Evolutionary conservation across 805 yeast genomes (phyloP).

Genomic region (Candida chauliodis): DNA sequence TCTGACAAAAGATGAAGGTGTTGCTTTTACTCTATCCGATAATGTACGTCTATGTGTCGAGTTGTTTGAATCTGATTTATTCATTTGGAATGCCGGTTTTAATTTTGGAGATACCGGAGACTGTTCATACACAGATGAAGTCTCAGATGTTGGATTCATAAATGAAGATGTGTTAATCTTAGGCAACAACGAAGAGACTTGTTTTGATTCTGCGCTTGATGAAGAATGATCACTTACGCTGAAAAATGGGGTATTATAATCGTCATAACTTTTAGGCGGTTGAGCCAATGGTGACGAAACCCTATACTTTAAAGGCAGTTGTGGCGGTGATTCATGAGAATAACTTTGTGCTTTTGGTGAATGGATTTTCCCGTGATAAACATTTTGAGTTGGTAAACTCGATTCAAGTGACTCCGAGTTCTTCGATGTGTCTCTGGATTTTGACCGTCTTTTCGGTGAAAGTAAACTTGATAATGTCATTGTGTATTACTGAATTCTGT

Average conservation of each 20-base stretch:
- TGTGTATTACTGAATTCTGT: neutral
- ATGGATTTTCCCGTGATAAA: conserved; percentile 5
- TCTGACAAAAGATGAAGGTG: conserved; percentile 34
- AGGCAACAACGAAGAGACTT: conserved; percentile 1
- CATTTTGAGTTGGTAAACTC: neutral
- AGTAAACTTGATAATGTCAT: conserved; percentile 5
- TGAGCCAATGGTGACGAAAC: conserved; percentile 10
- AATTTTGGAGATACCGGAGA: conserved; percentile 4
- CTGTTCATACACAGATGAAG: conserved; percentile 6
- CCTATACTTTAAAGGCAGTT: neutral
- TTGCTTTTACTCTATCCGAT: conserved; percentile 27
- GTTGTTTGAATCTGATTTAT: neutral
- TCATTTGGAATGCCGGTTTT: conserved; percentile 1
- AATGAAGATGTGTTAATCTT: conserved; percentile 1
- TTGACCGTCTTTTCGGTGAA: conserved; percentile 2
- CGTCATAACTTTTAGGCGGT: conserved; percentile 10
- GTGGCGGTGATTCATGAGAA: conserved; percentile 3
- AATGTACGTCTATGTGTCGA: conserved; percentile 17
- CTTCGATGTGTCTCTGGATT: conserved; percentile 3
- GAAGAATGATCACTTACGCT: neutral
- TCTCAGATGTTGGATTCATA: neutral
- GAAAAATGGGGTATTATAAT: neutral
- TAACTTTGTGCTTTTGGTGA: conserved; percentile 2
- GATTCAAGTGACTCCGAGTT: too few relatives aligned
- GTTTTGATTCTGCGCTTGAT: conserved; percentile 1